These are phyloP conservation scores for Chaetomium cochliodes DNA, from an alignment of 495 filamentous ascomycete genomes.

Conservation along the genomic window DNA sequence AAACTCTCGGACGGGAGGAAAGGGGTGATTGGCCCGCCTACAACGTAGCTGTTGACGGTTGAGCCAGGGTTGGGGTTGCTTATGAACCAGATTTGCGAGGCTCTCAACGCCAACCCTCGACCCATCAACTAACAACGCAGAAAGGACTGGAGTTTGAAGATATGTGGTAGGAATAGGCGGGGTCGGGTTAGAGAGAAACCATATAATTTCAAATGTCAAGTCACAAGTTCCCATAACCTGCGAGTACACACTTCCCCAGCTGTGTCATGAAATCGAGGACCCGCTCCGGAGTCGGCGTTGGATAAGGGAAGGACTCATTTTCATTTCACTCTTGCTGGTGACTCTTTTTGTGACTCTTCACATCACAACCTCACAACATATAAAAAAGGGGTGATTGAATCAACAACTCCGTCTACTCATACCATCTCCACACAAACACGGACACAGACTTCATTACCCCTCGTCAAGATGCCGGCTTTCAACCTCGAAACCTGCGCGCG, in stretches of 20 bases:
- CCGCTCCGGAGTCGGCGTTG: constrained; percentile 34
- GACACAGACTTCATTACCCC: background rate
- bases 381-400: background rate
- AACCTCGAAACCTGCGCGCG: constrained; percentile 77
- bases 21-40: background rate
- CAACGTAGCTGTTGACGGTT: background rate
- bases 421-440: background rate
- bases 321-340: constrained; percentile 14
- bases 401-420: background rate
- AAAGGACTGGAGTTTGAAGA: background rate
- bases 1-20: too few species aligned
- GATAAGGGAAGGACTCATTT: background rate
- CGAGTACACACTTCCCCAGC: too few species aligned
- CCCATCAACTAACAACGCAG: background rate
- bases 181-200: background rate
- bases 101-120: background rate
- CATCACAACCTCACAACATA: background rate
- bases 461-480: constrained; percentile 54
- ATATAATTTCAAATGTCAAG: background rate
- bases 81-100: background rate
- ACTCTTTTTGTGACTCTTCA: constrained; percentile 29
- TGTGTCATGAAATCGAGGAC: constrained; percentile 10
- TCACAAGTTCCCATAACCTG: background rate
- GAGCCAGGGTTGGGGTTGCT: background rate
- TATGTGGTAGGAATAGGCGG: background rate